Evolutionary conservation across 768 basidiomycete genomes (phyloP).

Genomic region (Naganishia vishniacii): DNA sequence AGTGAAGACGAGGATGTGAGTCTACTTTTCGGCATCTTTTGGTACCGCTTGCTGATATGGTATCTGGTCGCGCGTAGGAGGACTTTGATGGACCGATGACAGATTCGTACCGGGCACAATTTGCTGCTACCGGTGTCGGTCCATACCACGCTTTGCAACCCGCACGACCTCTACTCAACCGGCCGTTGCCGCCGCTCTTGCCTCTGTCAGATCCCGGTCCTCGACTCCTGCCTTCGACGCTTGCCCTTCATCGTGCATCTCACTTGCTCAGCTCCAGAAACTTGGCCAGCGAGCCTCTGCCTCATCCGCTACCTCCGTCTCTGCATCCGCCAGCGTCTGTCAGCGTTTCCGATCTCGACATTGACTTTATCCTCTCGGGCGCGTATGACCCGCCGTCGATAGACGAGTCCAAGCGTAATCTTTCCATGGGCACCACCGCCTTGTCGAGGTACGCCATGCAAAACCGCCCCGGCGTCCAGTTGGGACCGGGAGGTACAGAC

Average conservation of each 20-base stretch:
- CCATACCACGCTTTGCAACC: background rate
- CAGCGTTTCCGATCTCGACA: slow-evolving; percentile 49
- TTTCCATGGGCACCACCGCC: background rate
- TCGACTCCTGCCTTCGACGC: slow-evolving; percentile 43
- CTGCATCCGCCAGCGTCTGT: slow-evolving; percentile 46
- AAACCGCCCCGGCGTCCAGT: slow-evolving; percentile 32
- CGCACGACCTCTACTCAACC: slow-evolving; percentile 15
- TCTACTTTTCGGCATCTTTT: too few relatives aligned
- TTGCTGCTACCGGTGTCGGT: background rate
- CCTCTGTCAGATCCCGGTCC: slow-evolving; percentile 48
- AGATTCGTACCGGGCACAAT: slow-evolving; percentile 4
- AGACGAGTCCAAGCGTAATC: slow-evolving; percentile 7
- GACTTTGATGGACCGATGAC: slow-evolving; percentile 1
- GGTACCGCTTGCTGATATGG: background rate
- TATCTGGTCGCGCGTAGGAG: too few relatives aligned
- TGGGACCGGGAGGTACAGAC: slow-evolving; percentile 40
- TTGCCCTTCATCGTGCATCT: slow-evolving; percentile 45
- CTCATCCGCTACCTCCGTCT: slow-evolving; percentile 46
- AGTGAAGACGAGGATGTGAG: slow-evolving; percentile 22
- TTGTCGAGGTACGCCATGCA: slow-evolving; percentile 12
- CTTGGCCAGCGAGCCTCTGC: slow-evolving; percentile 43
- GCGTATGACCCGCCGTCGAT: slow-evolving; percentile 29
- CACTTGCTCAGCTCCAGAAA: slow-evolving; percentile 45
- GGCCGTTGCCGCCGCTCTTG: slow-evolving; percentile 44
- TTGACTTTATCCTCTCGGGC: slow-evolving; percentile 50